phyloP scores from a whole-genome alignment of 1,139 yeast genomes.

The Saccharomycopsis crataegensis region DNA sequence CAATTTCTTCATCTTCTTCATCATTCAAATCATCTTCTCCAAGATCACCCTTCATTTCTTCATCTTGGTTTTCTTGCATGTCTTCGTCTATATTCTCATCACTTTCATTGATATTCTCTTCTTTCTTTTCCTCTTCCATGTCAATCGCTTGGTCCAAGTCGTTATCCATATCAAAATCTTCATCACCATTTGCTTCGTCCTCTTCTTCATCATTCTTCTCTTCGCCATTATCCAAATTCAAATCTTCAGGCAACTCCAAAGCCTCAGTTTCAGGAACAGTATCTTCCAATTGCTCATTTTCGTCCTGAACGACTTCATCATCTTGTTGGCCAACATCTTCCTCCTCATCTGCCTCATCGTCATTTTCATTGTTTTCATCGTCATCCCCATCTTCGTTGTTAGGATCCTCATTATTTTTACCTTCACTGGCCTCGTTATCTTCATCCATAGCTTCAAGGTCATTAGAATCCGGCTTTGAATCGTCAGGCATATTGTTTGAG shows the following conservation, averaged over 20 bases:
- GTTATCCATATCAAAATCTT: constrained; percentile 26
- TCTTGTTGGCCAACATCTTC: constrained; percentile 75
- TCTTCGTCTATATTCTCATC: constrained; percentile 28
- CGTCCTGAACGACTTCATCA: constrained; percentile 68
- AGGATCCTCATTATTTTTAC: constrained; percentile 28
- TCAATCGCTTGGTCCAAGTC: constrained; percentile 24
- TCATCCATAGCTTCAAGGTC: constrained; percentile 60
- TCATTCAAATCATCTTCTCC: constrained; percentile 27
- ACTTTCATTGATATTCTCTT: constrained; percentile 28
- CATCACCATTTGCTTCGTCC: constrained; percentile 31
- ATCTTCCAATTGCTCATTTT: constrained; percentile 62
- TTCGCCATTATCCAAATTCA: constrained; percentile 68
- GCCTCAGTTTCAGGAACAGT: constrained; percentile 76
- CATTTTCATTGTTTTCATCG: constrained; percentile 36
- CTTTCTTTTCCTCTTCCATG: constrained; percentile 25
- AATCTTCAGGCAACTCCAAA: constrained; percentile 78
- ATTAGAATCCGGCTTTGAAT: constrained; percentile 42
- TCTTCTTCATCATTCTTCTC: constrained; percentile 38
- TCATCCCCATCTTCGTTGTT: constrained; percentile 29
- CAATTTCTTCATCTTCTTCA: constrained; percentile 25
- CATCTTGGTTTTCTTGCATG: constrained; percentile 28
- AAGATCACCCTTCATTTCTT: constrained; percentile 29
- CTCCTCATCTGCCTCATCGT: constrained; percentile 55
- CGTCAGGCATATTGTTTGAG: constrained; percentile 58
- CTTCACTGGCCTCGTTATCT: constrained; percentile 33